Evolutionary conservation across 164 flowering plant species (phyloP).

Genomic region (Dillenia turbinata): DNA sequence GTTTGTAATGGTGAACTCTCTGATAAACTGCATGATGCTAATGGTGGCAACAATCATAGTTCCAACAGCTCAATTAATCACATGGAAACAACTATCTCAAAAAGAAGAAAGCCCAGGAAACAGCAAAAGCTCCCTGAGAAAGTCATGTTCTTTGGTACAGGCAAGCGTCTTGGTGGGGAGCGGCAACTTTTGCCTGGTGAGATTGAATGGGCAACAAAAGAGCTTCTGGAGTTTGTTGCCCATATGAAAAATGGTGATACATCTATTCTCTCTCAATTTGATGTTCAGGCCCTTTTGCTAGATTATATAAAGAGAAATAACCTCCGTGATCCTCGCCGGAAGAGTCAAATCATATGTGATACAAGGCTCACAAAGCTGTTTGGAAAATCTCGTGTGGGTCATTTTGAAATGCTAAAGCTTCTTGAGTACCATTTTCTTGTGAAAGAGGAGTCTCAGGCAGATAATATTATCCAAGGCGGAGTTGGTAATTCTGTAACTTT

Average conservation of each 20-base stretch:
- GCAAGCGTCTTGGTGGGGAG: slow-evolving; percentile 14
- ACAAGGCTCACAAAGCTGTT: slow-evolving; percentile 69
- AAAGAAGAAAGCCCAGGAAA: slow-evolving; percentile 54
- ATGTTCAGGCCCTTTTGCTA: slow-evolving; percentile 78
- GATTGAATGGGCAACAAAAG: slow-evolving; percentile 85
- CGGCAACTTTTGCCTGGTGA: slow-evolving; percentile 26
- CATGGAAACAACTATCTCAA: slow-evolving; percentile 32
- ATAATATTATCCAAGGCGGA: slow-evolving; percentile 57
- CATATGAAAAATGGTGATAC: slow-evolving; percentile 82
- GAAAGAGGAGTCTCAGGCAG: slow-evolving; percentile 53
- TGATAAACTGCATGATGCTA: slow-evolving; percentile 40
- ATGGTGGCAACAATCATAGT: slow-evolving; percentile 43
- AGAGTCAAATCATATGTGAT: slow-evolving; percentile 90
- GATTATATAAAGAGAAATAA: slow-evolving; percentile 80
- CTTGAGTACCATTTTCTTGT: slow-evolving; percentile 82
- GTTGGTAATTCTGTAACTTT: slow-evolving; percentile 54
- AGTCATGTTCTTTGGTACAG: slow-evolving; percentile 21
- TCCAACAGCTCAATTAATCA: slow-evolving; percentile 51
- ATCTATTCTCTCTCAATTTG: slow-evolving; percentile 69
- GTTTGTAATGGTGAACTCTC: slow-evolving; percentile 42
- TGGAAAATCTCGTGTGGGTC: slow-evolving; percentile 85
- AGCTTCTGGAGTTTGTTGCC: slow-evolving; percentile 84
- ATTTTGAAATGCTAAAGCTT: slow-evolving; percentile 96
- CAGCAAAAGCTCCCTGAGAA: slow-evolving; percentile 34
- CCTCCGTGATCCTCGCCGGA: slow-evolving; percentile 85